A percentile compares a stretch with the other conserved stretches of the same genome.
Evolutionary conservation across 371 early-diverging fungal species (phyloP).

Genomic region (Rhizopus arrhizus): DNA sequence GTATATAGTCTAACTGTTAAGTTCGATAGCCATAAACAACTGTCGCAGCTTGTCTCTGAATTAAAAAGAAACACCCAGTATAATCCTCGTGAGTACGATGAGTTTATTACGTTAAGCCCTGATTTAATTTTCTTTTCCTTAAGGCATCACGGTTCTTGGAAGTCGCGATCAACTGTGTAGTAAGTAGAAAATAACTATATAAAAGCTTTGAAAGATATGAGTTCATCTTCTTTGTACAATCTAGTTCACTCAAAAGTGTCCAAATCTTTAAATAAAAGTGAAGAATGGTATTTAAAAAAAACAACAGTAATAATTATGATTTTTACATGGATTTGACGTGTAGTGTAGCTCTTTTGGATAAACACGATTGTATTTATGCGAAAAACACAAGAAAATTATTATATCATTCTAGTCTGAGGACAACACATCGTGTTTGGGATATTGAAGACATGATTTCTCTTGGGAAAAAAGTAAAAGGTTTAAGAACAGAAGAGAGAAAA

Average conservation of each 20-base stretch:
- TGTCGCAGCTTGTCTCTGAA: conserved; percentile 56
- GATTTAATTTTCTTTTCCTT: neutral
- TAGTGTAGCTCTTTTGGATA: conserved; percentile 32
- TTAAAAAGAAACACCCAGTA: conserved; percentile 56
- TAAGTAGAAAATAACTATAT: conserved; percentile 16
- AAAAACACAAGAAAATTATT: conserved; percentile 21
- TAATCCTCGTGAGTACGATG: conserved; percentile 45
- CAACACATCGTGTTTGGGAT: conserved; percentile 56
- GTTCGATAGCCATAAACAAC: conserved; percentile 56
- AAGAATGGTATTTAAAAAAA: conserved; percentile 42
- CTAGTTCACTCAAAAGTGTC: conserved; percentile 49
- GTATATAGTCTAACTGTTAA: neutral
- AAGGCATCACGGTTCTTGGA: conserved; percentile 57
- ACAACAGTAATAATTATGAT: conserved; percentile 15
- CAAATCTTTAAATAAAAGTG: conserved; percentile 43
- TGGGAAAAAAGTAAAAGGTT: conserved; percentile 37
- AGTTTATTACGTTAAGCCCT: too few relatives aligned
- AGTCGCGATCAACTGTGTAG: conserved; percentile 61
- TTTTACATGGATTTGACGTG: neutral
- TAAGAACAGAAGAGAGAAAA: conserved; percentile 23
- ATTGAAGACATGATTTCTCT: conserved; percentile 72
- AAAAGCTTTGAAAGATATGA: neutral
- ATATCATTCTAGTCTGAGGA: neutral
- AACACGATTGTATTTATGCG: conserved; percentile 27
- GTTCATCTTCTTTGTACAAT: neutral